Base-by-base conservation (phyloP, 163 green algal species). In the Scenedesmus sp. region DNA sequence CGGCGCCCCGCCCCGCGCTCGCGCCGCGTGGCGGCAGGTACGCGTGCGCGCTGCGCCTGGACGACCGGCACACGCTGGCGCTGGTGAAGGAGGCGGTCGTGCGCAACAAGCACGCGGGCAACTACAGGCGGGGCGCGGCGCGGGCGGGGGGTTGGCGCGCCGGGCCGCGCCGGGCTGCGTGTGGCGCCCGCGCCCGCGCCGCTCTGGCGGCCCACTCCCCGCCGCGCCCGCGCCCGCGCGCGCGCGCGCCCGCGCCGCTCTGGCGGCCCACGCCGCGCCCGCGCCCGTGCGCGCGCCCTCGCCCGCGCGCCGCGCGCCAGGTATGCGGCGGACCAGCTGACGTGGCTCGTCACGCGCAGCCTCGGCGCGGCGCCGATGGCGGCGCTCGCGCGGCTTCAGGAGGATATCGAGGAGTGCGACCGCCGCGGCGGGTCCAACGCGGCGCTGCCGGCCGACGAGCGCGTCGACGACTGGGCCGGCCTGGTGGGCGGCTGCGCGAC, bases 401-500 rank as follows among this genome's bases (percentile, higher is more conserved):
- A 78, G 26, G 66, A 78, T 15, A 83, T 83, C 9, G 77, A 83
- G 14, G 77, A 83, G 42, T 83, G 77, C 29, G 77, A 83, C 45
- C 53, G 65, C 10, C 33, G 50, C 47, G 77, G 77, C 20, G 58
- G 66, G 31, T 26, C 66, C 33, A 78, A 83, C 39, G 66, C 66
- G 26, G 36, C 4, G 48, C 31, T 83, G 18, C 44, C 66, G 13
- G 18, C 47, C 22, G 77, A 67, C 20, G 77, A 83, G 60, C 29
- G 48, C 2, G 28, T 78, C 10, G 66, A 78, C 13, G 77, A 78
- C 20, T 83, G 50, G 45, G 65, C 44, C 2, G 18, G 15, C n/a
- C 56, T 78, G 1, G 66, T 83, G 33, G 60, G 48, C 5, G 39
- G 48, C n/a, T 39, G 53, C 75, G 39, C 3, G 24, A 77, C 31